phyloP scores from a whole-genome alignment of 306 rosid species.

The Cucurbita ficifolia region DNA sequence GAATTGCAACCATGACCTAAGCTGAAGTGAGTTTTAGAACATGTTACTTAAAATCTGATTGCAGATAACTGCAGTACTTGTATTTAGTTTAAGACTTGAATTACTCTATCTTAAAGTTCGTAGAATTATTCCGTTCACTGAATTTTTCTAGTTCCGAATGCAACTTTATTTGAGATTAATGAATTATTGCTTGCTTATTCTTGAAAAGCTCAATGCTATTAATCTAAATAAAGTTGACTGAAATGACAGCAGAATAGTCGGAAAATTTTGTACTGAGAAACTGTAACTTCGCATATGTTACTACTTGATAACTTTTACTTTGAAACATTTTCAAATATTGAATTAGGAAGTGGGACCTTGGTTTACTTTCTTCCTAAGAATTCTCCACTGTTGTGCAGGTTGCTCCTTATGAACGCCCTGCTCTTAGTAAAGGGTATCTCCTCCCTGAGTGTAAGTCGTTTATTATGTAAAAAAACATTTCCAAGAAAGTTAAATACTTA shows the following conservation, averaged over 20 bases:
- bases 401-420: conserved; percentile 99
- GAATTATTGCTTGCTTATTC: background rate
- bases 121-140: too few relatives aligned
- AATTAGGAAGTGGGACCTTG: conserved; percentile 2
- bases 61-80: background rate
- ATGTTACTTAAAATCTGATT: background rate
- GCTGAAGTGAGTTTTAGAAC: background rate
- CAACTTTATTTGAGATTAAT: too few relatives aligned
- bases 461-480: background rate
- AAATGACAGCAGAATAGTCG: background rate
- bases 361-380: background rate
- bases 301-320: background rate
- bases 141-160: too few relatives aligned
- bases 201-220: background rate
- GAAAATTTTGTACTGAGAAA: background rate
- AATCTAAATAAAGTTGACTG: background rate
- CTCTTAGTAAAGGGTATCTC: conserved; percentile 91
- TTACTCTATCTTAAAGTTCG: too few relatives aligned
- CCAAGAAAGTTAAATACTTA: background rate
- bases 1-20: background rate
- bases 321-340: background rate
- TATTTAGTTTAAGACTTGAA: background rate
- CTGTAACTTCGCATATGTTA: background rate
- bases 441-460: conserved; percentile 76
- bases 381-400: conserved; percentile 27